These are phyloP conservation scores for Chlamydomonas asymmetrica DNA, from an alignment of 139 green algal genomes.

Conservation along the genomic window DNA sequence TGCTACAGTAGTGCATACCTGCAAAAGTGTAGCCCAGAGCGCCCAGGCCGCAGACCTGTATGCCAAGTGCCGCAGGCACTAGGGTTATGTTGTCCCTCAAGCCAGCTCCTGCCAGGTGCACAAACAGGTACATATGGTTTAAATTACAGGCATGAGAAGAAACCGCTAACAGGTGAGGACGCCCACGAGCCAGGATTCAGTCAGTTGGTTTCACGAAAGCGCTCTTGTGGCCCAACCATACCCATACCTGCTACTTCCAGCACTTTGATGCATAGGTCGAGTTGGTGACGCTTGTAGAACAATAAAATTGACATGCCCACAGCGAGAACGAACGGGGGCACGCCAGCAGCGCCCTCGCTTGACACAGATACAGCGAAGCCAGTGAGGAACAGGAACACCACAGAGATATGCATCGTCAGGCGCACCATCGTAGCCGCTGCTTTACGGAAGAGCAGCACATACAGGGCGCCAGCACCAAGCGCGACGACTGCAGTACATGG, in stretches of 20 bases:
- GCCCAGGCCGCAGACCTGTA: too few relatives aligned
- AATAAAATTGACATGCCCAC: slow-evolving; percentile 6
- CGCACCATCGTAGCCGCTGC: slow-evolving; percentile 8
- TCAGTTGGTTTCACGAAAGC: not conserved
- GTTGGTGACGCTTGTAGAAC: slow-evolving; percentile 18
- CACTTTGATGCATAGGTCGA: slow-evolving; percentile 11
- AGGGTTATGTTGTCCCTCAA: too few relatives aligned
- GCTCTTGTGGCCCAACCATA: too few relatives aligned
- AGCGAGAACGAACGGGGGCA: slow-evolving; percentile 13
- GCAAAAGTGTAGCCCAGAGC: too few relatives aligned
- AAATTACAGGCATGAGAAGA: too few relatives aligned
- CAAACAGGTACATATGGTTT: too few relatives aligned
- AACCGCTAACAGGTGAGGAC: too few relatives aligned
- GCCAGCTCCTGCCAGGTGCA: too few relatives aligned
- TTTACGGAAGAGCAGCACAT: slow-evolving; percentile 23
- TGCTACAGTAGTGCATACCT: too few relatives aligned
- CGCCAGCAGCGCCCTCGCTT: not conserved
- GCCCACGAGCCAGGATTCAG: too few relatives aligned
- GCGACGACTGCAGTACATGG: slow-evolving; percentile 11
- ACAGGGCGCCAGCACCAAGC: not conserved
- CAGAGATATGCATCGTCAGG: not conserved
- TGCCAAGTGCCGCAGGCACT: too few relatives aligned
- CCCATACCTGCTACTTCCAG: slow-evolving; percentile 16
- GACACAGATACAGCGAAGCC: not conserved
- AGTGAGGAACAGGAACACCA: not conserved